These are phyloP conservation scores for Smithsoniella earleae DNA, from an alignment of 163 green algal genomes.

Conservation along the genomic window DNA sequence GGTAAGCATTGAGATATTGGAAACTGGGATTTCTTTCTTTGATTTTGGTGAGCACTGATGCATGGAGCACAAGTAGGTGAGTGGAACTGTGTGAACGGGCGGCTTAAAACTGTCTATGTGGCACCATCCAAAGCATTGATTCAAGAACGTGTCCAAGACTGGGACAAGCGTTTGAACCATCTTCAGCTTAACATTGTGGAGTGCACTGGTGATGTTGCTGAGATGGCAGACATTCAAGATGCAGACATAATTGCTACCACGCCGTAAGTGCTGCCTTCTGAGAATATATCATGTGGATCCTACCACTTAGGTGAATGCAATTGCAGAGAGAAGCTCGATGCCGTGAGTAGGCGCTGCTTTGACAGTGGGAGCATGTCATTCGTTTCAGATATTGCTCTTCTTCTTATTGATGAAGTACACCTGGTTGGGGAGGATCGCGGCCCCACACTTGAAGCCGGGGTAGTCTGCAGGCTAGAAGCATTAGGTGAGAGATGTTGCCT, in stretches of 20 bases:
- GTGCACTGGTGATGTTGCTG: slow-evolving; percentile 60
- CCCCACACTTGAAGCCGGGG: slow-evolving; percentile 71
- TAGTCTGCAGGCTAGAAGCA: slow-evolving; percentile 66
- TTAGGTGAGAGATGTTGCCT: slow-evolving; percentile 50
- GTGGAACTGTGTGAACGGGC: not conserved
- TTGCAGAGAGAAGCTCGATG: slow-evolving; percentile 29
- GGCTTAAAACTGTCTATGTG: slow-evolving; percentile 47
- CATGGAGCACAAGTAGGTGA: not conserved
- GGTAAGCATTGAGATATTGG: slow-evolving; percentile 10
- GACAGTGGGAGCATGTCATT: slow-evolving; percentile 26
- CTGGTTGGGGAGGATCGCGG: slow-evolving; percentile 76
- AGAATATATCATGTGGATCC: not conserved
- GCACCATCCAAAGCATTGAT: slow-evolving; percentile 55
- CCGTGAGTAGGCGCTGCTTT: slow-evolving; percentile 29
- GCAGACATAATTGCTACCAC: slow-evolving; percentile 86
- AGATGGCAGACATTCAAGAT: slow-evolving; percentile 44
- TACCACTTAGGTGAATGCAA: not conserved
- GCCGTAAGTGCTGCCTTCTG: slow-evolving; percentile 36
- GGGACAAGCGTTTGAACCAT: slow-evolving; percentile 35
- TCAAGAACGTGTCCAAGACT: slow-evolving; percentile 58
- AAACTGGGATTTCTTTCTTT: not conserved
- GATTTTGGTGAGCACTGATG: not conserved
- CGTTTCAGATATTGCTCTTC: slow-evolving; percentile 53
- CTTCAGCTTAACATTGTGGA: slow-evolving; percentile 43
- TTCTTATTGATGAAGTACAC: slow-evolving; percentile 84